Conservation (phyloP, 768 basidiomycete species). For the Amanita pseudoporphyria region DNA sequence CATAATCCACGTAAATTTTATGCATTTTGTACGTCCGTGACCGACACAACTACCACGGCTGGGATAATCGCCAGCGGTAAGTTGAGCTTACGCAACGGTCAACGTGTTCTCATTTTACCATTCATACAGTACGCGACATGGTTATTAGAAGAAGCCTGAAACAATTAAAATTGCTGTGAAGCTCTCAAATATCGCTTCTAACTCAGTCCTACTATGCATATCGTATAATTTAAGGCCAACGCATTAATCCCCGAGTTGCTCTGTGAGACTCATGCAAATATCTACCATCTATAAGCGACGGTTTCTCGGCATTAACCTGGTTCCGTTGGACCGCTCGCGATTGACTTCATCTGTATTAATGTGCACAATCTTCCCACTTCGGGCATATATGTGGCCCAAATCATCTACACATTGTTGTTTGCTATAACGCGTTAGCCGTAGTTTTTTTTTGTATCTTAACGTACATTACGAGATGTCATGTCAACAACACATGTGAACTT, state of each 20-base stretch:
- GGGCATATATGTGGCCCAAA: background rate
- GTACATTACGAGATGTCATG: background rate
- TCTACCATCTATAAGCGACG: background rate
- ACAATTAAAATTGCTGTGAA: conserved; percentile 58
- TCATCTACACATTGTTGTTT: background rate
- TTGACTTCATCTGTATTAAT: background rate
- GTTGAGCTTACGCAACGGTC: background rate
- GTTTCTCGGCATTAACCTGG: background rate
- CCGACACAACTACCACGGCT: conserved; percentile 62
- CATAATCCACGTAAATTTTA: conserved; percentile 70
- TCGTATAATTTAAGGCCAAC: background rate
- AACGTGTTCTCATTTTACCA: conserved; percentile 1
- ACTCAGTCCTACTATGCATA: background rate
- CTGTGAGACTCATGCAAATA: background rate
- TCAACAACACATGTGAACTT: too few relatives aligned
- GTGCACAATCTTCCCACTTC: conserved; percentile 9
- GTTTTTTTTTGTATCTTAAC: background rate
- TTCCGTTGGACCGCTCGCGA: background rate
- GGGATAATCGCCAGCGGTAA: conserved; percentile 71
- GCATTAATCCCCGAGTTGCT: background rate
- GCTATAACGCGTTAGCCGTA: background rate
- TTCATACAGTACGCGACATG: conserved; percentile 61
- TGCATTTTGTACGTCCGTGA: conserved; percentile 69
- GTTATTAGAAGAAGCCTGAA: conserved; percentile 71
- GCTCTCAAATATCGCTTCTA: background rate